Evolutionary conservation across 2,329 filamentous ascomycete genomes (phyloP), one percentile per base, ranked within the genome.

Genomic region (Leptoxyphium fumago): DNA sequence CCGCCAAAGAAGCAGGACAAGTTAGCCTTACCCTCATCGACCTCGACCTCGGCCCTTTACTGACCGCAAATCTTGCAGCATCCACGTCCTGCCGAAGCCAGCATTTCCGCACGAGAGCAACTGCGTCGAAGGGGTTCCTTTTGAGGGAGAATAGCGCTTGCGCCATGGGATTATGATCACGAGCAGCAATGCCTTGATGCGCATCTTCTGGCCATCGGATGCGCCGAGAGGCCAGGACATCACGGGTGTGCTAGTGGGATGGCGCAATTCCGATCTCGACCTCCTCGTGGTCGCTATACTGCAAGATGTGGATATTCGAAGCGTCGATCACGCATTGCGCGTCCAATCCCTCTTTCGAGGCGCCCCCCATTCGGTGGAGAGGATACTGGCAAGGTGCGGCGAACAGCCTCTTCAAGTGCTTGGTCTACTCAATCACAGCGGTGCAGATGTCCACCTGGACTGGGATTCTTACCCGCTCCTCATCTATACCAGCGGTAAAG

Each of bases 121-220:
- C 71, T 98, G 55, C 81, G 87, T 66, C 82, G 91, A 57, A 78
- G 91, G 64, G 91, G 91, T 54, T 98, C 91, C 47, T 96, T 98
- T 66, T 96, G 76, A 46, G 11, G 38, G 15, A 50, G 52, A 53
- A 15, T 29, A 13, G 17, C 59, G 56, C 65, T 40, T 42, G 46
- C 53, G 69, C 56, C 55, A 73, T 77, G 73, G 66, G 70, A 77
- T 71, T 63, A 80, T 80, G 76, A 70, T 76, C 63, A 68, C 70
- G 66, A 69, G 68, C 56, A 74, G 91, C 84, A 54, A 62, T 62
- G 88, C 84, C 59, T 73, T 96, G 71, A 86, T 96, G 80, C 86
- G 91, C 71, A 80, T 98, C 69, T 96, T 98, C 70, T 98, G 91
- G 91, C 93, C 91, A 57, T 83, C 83, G 58, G 88, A 73, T 67